These are phyloP conservation scores for Xylaria sp. DNA, from an alignment of 2,329 filamentous ascomycete species.

Conservation along the genomic window DNA sequence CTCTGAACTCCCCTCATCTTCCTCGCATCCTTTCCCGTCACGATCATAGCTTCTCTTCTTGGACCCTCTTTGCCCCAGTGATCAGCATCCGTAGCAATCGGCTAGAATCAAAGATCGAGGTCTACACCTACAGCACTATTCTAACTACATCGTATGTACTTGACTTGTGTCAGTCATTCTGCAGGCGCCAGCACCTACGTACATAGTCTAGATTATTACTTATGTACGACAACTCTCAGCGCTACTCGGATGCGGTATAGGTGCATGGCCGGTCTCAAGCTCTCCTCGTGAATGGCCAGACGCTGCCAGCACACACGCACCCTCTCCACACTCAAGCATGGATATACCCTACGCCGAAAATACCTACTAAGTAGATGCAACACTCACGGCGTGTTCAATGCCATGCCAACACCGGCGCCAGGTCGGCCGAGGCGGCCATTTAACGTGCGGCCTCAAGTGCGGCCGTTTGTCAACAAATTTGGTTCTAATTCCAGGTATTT, in stretches of 20 bases:
- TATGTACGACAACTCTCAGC: slow-evolving; percentile 28
- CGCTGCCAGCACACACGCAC: slow-evolving; percentile 36
- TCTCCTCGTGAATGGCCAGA: slow-evolving; percentile 33
- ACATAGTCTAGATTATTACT: slow-evolving; percentile 6
- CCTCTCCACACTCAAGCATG: slow-evolving; percentile 36
- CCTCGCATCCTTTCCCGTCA: neutral
- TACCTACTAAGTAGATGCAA: slow-evolving; percentile 3
- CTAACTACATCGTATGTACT: neutral
- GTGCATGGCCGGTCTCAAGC: slow-evolving; percentile 30
- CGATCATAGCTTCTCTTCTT: neutral
- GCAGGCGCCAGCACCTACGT: slow-evolving; percentile 16
- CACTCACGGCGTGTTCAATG: slow-evolving; percentile 24
- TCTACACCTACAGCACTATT: neutral
- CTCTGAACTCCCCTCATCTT: neutral
- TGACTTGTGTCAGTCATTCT: slow-evolving; percentile 24
- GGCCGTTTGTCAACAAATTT: slow-evolving; percentile 1
- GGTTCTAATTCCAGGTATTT: neutral
- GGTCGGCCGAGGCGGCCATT: slow-evolving; percentile 23
- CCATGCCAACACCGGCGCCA: slow-evolving; percentile 17
- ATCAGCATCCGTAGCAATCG: neutral
- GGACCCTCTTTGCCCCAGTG: neutral
- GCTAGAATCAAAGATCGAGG: neutral
- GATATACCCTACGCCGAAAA: slow-evolving; percentile 31
- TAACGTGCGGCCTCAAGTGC: slow-evolving; percentile 19
- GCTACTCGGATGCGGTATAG: slow-evolving; percentile 30